Evolutionary conservation across 306 rosid genomes (phyloP).

Genomic region (Quercus gilva): DNA sequence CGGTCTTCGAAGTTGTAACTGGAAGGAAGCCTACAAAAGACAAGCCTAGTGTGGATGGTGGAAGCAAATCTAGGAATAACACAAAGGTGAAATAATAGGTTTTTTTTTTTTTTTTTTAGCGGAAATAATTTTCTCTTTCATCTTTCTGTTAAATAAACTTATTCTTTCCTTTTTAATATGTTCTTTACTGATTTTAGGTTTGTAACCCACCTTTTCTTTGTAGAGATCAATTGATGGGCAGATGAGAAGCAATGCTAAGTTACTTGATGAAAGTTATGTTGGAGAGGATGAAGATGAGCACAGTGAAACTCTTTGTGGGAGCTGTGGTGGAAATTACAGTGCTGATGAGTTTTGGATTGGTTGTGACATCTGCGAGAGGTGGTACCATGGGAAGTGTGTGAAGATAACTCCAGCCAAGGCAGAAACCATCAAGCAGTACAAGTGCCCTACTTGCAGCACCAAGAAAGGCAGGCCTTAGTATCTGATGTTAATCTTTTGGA

Average conservation of each 20-base stretch:
- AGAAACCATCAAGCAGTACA: conserved; percentile 48
- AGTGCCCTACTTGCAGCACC: conserved; percentile 56
- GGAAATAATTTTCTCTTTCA: not conserved
- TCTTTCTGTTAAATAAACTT: not conserved
- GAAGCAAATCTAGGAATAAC: conserved; percentile 55
- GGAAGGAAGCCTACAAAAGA: conserved; percentile 51
- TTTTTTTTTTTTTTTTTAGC: too few species aligned
- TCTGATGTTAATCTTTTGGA: not conserved
- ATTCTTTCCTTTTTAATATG: not conserved
- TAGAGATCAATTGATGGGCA: conserved; percentile 55
- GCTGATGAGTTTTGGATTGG: conserved; percentile 64
- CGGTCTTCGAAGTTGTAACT: conserved; percentile 55
- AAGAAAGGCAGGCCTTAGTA: conserved; percentile 41
- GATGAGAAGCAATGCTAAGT: conserved; percentile 36
- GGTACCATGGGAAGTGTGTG: conserved; percentile 66
- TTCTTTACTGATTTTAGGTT: conserved; percentile 7
- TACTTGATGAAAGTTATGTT: conserved; percentile 40
- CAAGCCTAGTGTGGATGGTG: conserved; percentile 48
- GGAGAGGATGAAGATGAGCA: conserved; percentile 54
- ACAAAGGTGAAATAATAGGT: conserved; percentile 35
- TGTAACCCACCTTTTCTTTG: conserved; percentile 10
- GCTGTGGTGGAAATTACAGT: conserved; percentile 55
- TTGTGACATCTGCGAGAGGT: conserved; percentile 61
- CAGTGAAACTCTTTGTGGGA: conserved; percentile 54
- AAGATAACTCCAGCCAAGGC: conserved; percentile 63